Evolutionary conservation across 352 stramenopile species (phyloP), one percentile per base, ranked within the genome.

Genomic region (Phytophthora sp.): DNA sequence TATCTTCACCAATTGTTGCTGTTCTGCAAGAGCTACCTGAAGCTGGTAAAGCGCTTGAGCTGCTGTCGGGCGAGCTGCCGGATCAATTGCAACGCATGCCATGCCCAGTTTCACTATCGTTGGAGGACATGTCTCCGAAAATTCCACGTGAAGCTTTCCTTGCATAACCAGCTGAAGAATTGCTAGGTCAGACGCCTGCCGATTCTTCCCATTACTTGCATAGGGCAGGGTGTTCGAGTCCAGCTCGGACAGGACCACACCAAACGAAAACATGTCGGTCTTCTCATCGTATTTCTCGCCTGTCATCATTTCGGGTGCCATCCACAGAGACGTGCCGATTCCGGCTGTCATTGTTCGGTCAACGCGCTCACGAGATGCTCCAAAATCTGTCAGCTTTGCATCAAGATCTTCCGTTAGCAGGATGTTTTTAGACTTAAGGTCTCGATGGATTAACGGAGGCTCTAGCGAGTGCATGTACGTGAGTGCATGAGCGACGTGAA

Each of bases 381-480:
- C 74, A 60, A 86, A 84, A 50, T 84, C 77, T 15, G 74, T 80
- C 23, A 79, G 26, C 23, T 79, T 79, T 3, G 64, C 69, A n/a
- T 71, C 61, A 1, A 71, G 18, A n/a, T 71, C 36, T 18, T 46
- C 41, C 4, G 52, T 64, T 16, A 79, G 44, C 24, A 79, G 38
- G 26, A 79, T 73, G 35, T 76, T 79, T 24, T 69, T 64, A 15
- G 66, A 76, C 39, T 75, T 76, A 9, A 79, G 46, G 44, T 69
- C 60, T 3, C 60, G 60, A 21, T 69, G 60, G 21, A 69, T 53
- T 15, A 63, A 6, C 5, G 52, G 61, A 27, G 52, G 66, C 13
- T 65, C 57, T 1, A 74, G 33, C 21, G 56, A 69, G 41, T 80
- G 72, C 41, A 80, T 67, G 55, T 80, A 70, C 8, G 55, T 63